phyloP scores from a whole-genome alignment of 2,329 filamentous ascomycete species.

The Exophiala xenobiotica region DNA sequence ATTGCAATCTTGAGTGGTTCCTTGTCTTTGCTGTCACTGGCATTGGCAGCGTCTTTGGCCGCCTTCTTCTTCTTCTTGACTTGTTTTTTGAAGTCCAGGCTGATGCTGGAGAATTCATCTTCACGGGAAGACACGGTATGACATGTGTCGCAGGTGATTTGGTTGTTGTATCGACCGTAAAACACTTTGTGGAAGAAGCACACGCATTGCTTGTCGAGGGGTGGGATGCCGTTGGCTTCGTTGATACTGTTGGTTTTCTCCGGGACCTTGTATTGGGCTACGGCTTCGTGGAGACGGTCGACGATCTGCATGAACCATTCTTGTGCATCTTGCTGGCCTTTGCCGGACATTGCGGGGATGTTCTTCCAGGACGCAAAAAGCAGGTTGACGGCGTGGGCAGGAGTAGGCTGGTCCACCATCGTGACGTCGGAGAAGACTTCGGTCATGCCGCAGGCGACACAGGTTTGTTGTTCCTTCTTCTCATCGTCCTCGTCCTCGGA shows the following conservation, averaged over 20 bases:
- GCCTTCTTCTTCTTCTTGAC: conserved; percentile 44
- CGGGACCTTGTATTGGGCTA: conserved; percentile 52
- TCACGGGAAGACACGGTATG: conserved; percentile 76
- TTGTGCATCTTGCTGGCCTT: conserved; percentile 94
- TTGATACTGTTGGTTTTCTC: conserved; percentile 44
- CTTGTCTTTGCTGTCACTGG: conserved; percentile 7
- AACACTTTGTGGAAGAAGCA: conserved; percentile 95
- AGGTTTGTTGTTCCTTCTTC: conserved; percentile 40
- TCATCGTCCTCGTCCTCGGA: conserved; percentile 30
- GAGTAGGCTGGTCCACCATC: conserved; percentile 68
- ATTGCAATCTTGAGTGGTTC: conserved; percentile 40
- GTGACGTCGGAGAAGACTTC: conserved; percentile 65
- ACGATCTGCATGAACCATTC: conserved; percentile 96
- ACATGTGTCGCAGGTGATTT: conserved; percentile 87
- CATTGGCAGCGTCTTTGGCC: conserved; percentile 21
- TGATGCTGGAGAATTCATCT: conserved; percentile 89
- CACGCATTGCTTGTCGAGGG: conserved; percentile 56
- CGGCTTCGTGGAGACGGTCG: conserved; percentile 78
- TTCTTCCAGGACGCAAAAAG: conserved; percentile 88
- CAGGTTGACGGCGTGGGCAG: conserved; percentile 86
- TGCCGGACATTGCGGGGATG: conserved; percentile 74
- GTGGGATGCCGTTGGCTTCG: conserved; percentile 31
- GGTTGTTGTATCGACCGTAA: conserved; percentile 86
- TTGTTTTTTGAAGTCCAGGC: conserved; percentile 79
- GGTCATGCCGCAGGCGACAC: conserved; percentile 61